Percentiles rank a stretch among this genome's conserved stretches.
Evolutionary conservation across 192 early-diverging fungal genomes (phyloP).

Genomic region (Podila horticola): DNA sequence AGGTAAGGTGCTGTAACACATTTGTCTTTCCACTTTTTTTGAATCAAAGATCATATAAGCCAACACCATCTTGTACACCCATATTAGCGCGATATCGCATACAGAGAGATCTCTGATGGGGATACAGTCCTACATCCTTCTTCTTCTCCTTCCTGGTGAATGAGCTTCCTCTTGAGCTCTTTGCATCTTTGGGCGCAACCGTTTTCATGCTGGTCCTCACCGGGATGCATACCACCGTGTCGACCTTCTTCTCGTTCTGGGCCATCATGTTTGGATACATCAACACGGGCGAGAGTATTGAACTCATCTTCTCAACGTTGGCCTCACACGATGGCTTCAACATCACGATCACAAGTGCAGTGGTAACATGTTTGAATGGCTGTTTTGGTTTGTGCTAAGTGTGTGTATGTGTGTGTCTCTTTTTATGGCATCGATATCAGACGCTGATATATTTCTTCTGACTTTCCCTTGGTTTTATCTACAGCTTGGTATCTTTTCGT

Average conservation of each 20-base stretch:
- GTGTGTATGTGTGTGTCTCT: neutral
- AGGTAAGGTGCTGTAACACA: slow-evolving; percentile 12
- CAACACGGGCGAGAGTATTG: slow-evolving; percentile 48
- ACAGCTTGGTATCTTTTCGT: slow-evolving; percentile 48
- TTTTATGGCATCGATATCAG: neutral
- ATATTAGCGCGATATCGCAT: slow-evolving; percentile 41
- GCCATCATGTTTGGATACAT: slow-evolving; percentile 52
- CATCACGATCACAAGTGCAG: slow-evolving; percentile 43
- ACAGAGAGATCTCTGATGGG: slow-evolving; percentile 48
- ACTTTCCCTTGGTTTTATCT: neutral
- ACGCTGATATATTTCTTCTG: neutral
- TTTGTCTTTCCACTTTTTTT: neutral
- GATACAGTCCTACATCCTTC: slow-evolving; percentile 45
- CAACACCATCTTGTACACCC: neutral
- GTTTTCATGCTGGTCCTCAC: slow-evolving; percentile 43
- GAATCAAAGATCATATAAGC: neutral
- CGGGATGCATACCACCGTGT: slow-evolving; percentile 20
- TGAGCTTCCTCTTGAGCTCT: slow-evolving; percentile 40
- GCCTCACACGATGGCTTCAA: slow-evolving; percentile 46
- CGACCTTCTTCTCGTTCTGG: slow-evolving; percentile 50
- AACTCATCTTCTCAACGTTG: slow-evolving; percentile 38
- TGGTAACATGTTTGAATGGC: slow-evolving; percentile 10
- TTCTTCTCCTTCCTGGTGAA: slow-evolving; percentile 46
- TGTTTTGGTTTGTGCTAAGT: neutral
- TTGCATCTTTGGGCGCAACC: slow-evolving; percentile 36